Base-by-base conservation (phyloP, 192 early-diverging fungal genomes). In the Coemansia sp. region DNA sequence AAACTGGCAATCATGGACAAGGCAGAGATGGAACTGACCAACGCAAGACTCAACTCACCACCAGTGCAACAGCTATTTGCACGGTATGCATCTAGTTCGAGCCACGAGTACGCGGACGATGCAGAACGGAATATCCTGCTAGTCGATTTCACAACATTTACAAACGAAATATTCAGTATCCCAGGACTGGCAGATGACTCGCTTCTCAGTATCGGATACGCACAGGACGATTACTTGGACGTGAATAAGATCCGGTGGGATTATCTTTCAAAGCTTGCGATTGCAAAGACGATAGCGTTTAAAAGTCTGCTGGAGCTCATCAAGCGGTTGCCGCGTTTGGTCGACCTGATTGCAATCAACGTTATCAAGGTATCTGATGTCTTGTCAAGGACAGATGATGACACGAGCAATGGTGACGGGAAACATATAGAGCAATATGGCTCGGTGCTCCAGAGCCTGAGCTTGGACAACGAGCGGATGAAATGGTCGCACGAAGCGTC, bases 151-250 rank as follows among this genome's bases (percentile, higher is more conserved):
- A 29, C 23, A 13, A 54, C 27, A 31, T 54, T 54, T 54, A 54
- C 52, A 3, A 54, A 54, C 30, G 52, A 54, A 33, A 33, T 54
- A 54, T 25, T 54, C 4, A n/a, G 52, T 17, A 54, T 54, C n/a
- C 52, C 52, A n/a, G 30, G 33, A 9, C 9, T 54, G 52, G 52
- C 52, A 5, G 52, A 54, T 9, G 10, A 8, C n/a, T 54, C 52
- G 30, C 33, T 31, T 17, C 52, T 54, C 30, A 14, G 27, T n/a
- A 29, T 54, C 9, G 52, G 52, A 9, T 30, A 54, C 30, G 30
- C 30, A 2, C 29, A n/a, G 30, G 30, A 33, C 11, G 11, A 54
- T n/a, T 54, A 54, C 33, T 14, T 54, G 20, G 52, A 54, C 17
- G 23, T 54, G 30, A 25, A 54, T 33, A 54, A 25, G 30, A 10